Evolutionary conservation across 2,329 filamentous ascomycete species (phyloP).

Genomic region (Trematosphaeria pertusa): DNA sequence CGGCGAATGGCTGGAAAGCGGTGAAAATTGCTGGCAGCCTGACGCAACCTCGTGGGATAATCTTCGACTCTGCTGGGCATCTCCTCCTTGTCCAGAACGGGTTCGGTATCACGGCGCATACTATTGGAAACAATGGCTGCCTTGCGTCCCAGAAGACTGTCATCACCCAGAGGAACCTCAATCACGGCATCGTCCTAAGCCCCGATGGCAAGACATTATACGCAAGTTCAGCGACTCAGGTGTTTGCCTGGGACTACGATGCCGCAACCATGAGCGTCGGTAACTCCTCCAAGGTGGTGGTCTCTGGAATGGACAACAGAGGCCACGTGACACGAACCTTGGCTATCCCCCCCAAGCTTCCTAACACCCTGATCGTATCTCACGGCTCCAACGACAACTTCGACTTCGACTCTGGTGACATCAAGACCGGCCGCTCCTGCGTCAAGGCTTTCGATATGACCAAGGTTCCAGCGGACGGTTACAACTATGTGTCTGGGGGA

Average conservation of each 20-base stretch:
- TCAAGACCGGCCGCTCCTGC: constrained; percentile 65
- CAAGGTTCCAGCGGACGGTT: constrained; percentile 29
- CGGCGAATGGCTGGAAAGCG: constrained; percentile 36
- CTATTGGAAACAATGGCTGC: constrained; percentile 45
- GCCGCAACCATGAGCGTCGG: constrained; percentile 40
- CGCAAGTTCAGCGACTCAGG: constrained; percentile 35
- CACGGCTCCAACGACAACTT: constrained; percentile 69
- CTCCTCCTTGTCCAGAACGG: constrained; percentile 51
- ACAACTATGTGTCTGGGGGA: constrained; percentile 59
- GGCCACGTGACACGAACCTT: constrained; percentile 39
- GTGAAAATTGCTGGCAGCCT: constrained; percentile 50
- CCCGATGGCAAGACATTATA: constrained; percentile 39
- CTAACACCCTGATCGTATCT: constrained; percentile 66
- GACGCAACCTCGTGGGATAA: constrained; percentile 48
- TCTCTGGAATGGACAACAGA: constrained; percentile 35
- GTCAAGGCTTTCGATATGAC: constrained; percentile 65
- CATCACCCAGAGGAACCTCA: constrained; percentile 33
- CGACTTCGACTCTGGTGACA: constrained; percentile 60
- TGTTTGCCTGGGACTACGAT: constrained; percentile 37
- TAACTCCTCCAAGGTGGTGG: constrained; percentile 19
- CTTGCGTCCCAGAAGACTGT: constrained; percentile 27
- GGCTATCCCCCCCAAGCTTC: constrained; percentile 32
- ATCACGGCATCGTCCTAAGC: constrained; percentile 38
- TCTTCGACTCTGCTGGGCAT: constrained; percentile 49
- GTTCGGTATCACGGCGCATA: constrained; percentile 48